Evolutionary conservation across 1,284 basidiomycete species (phyloP), one percentile per base, ranked within the genome.

Genomic region (Trichosporon sp.): DNA sequence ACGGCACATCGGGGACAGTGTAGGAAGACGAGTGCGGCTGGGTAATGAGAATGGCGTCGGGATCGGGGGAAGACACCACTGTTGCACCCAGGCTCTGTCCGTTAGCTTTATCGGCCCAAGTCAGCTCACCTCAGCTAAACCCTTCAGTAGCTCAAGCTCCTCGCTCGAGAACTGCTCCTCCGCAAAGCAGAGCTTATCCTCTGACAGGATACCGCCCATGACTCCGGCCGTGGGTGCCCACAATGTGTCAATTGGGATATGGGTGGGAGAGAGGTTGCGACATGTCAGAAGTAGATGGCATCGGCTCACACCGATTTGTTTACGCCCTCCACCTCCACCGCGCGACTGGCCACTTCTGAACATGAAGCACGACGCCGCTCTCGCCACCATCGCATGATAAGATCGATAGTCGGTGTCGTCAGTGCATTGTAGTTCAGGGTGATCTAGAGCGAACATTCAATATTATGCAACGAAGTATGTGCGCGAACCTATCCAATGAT

Each of bases 91-190:
- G 64, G 1, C 27, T 29, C 67, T 68, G 77, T 3, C 1, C 44
- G 60, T 66, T 0, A 70, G 44, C 2, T 12, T 44, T 1, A 73
- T 32, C 0, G 38, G 56, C 74, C 75, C 32, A 3, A 1, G 62
- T 69, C 21, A 31, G 63, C 72, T 31, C 64, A 73, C 73, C 42
- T 53, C 21, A 1, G 67, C 69, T 8, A 27, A 9, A n/a, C n/a
- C 18, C 1, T 11, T 27, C n/a, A 72, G 60, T 25, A 66, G 60
- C 23, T 47, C 53, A 6, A 47, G n/a, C 0, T 25, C 31, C 11
- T 51, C n/a, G 0, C 29, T 34, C 23, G 53, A 51, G 8, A 71
- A 63, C 18, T 68, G 62, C 5, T 32, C 42, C 15, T 44, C 13
- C 6, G 64, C 64, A 31, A 65, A 32, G 42, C 42, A 62, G 27